Evolutionary conservation across 1,284 basidiomycete species (phyloP), one percentile per base, ranked within the genome.

Genomic region (Anthracocystis walkeri): DNA sequence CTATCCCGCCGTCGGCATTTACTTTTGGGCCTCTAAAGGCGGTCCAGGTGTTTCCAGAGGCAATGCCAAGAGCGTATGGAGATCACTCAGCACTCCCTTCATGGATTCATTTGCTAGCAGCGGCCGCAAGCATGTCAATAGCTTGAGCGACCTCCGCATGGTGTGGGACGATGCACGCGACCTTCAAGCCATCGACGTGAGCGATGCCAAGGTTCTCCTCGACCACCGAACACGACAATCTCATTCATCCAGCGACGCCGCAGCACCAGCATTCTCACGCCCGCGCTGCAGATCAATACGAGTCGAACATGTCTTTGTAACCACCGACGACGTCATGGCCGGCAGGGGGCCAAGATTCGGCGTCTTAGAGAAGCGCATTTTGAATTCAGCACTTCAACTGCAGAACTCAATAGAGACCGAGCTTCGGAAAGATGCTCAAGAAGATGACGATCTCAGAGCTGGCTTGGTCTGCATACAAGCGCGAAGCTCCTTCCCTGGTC

Each of bases 1-100:
- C 85, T 97, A 84, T 50, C 82, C 82, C 7, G 82, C 82, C 10
- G 80, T 80, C 18, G 82, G 82, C 41, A 82, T 84, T 63, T 84
- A 83, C 74, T 78, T 84, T 42, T 82, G 78, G 78, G 70, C 78
- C 0, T 82, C 80, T n/a, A 80, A 82, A 41, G 80, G 80, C 46
- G 80, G 80, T 0, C 80, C 80, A 1, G 80, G 80, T 44, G 75
- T 82, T 2, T 79, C 73, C 33, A 60, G 78, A 52, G 78, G 80
- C 23, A 77, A 80, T 54, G 78, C 80, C 10, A 66, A 73, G 35
- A 76, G 76, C 55, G 78, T 82, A 3, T 82, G 80, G 80, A 64
- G 76, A n/a, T 79, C 75, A 11, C 79, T 82, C 54, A 79, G 76
- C 41, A 82, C 79, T 7, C 80, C 80, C 2, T 77, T 82, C 40